Base-by-base conservation (phyloP, 2,329 filamentous ascomycete genomes). In the Fusarium armeniacum region DNA sequence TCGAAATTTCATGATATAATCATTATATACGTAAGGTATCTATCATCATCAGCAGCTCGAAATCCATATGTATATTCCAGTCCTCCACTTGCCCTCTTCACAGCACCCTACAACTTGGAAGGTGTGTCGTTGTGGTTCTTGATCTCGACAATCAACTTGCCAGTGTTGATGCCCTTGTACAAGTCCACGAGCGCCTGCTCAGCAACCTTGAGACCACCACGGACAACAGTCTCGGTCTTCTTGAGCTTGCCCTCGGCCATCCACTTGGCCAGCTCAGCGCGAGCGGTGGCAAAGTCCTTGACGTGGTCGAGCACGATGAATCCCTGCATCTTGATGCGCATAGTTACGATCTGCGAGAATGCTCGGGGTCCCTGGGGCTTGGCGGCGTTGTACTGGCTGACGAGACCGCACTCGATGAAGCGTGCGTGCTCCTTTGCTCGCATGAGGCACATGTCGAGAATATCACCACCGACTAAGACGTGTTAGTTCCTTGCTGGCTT, bases 301-400 rank as follows among this genome's bases (percentile, higher is more conserved):
- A 77, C 80, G 73, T 86, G 93, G 77, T 94, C 92, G 56, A 92
- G 87, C 41, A 93, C 87, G 68, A 94, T 90, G 78, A 94, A 94
- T 1, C 91, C 91, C 79, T 91, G 85, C 83, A 93, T 87, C 61
- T 81, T 85, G 76, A 89, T 85, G 64, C 87, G 80, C 83, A 87
- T 87, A 6, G 81, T 77, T 49, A 87, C 80, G 62, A 87, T 81
- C 80, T 85, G 85, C 45, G 81, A 79, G 72, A 87, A 85, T 75
- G 88, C 85, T 70, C 82, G 86, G 53, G 87, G 87, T 1, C 90
- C 90, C 28, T 69, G 85, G 79, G 60, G 84, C 82, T 62, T 84
- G 40, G 83, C 78, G 3, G 83, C 76, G 78, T 93, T 93, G 79
- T 93, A 93, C 76, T 90, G 86, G 76, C 85, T 89, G 79, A 93